These are phyloP conservation scores for Penicillium egyptiacum DNA, from an alignment of 495 filamentous ascomycete genomes.

Conservation along the genomic window DNA sequence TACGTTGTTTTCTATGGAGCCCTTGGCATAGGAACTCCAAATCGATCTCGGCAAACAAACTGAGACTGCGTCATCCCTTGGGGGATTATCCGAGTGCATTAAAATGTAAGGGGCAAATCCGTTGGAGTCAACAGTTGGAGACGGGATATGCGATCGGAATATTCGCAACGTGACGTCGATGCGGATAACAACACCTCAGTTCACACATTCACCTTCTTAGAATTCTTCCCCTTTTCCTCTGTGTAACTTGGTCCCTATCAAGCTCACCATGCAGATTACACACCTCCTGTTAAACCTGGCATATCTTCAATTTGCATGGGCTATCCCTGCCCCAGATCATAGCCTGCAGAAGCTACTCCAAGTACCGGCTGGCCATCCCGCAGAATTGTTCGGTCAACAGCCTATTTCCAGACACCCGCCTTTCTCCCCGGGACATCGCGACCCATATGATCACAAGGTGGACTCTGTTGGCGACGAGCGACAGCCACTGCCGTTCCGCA, in stretches of 20 bases:
- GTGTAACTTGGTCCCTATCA: neutral
- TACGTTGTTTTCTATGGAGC: neutral
- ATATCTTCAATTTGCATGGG: constrained; percentile 4
- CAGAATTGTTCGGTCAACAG: neutral
- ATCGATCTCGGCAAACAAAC: neutral
- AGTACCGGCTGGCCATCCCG: constrained; percentile 6
- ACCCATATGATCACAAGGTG: constrained; percentile 52
- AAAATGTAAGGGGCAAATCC: no score
- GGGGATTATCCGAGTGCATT: neutral
- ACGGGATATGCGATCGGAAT: neutral
- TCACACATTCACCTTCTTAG: neutral
- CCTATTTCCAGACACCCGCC: constrained; percentile 17
- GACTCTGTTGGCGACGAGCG: constrained; percentile 58
- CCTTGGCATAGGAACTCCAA: neutral
- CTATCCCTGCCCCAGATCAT: constrained; percentile 16
- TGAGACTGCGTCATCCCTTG: neutral
- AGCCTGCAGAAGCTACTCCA: constrained; percentile 15
- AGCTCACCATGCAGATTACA: neutral
- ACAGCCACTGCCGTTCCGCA: constrained; percentile 64
- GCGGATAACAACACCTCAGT: neutral
- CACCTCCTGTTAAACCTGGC: constrained; percentile 3
- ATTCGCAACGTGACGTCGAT: constrained; percentile 8
- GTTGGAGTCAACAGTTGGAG: neutral
- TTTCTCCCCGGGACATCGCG: constrained; percentile 41
- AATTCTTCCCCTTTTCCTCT: neutral